A percentile compares a stretch with the other conserved stretches of the same genome.
Evolutionary conservation across 2,329 filamentous ascomycete genomes (phyloP).

Genomic region (Pyrenochaeta sp.): DNA sequence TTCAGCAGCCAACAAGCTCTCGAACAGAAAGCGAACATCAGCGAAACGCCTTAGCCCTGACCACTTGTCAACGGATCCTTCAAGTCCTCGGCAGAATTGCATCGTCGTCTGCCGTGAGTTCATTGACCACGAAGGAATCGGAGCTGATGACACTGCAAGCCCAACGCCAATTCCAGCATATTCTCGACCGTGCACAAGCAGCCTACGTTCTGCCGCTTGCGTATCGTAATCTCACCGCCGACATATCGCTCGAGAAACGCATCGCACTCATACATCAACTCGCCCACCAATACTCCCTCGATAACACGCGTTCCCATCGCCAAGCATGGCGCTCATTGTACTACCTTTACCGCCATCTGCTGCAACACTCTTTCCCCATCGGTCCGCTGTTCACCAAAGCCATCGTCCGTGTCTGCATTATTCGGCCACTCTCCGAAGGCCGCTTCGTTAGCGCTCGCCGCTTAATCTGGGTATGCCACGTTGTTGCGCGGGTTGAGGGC

Average conservation of each 20-base stretch:
- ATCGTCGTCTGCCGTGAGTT: not conserved
- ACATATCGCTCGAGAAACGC: constrained; percentile 23
- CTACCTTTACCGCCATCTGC: constrained; percentile 39
- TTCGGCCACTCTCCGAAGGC: constrained; percentile 36
- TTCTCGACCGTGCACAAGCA: constrained; percentile 33
- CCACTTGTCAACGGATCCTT: constrained; percentile 12
- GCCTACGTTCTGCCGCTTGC: constrained; percentile 34
- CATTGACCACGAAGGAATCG: not conserved
- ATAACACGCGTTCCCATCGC: constrained; percentile 27
- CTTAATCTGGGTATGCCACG: constrained; percentile 39
- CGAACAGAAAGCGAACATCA: constrained; percentile 8
- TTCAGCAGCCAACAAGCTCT: constrained; percentile 4
- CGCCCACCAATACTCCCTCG: constrained; percentile 42
- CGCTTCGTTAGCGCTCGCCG: constrained; percentile 39
- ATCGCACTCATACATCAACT: constrained; percentile 41
- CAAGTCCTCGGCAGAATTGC: constrained; percentile 11
- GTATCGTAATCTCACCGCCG: constrained; percentile 22
- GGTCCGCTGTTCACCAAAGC: constrained; percentile 42
- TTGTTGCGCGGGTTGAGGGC: constrained; percentile 42
- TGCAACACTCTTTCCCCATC: constrained; percentile 28
- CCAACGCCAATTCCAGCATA: constrained; percentile 34
- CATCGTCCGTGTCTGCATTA: constrained; percentile 34
- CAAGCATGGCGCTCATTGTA: constrained; percentile 37
- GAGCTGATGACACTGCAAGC: constrained; percentile 9
- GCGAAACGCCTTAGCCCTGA: constrained; percentile 15